Evolutionary conservation across 2,329 filamentous ascomycete genomes (phyloP).

Genomic region (Colletotrichum eremochloae): DNA sequence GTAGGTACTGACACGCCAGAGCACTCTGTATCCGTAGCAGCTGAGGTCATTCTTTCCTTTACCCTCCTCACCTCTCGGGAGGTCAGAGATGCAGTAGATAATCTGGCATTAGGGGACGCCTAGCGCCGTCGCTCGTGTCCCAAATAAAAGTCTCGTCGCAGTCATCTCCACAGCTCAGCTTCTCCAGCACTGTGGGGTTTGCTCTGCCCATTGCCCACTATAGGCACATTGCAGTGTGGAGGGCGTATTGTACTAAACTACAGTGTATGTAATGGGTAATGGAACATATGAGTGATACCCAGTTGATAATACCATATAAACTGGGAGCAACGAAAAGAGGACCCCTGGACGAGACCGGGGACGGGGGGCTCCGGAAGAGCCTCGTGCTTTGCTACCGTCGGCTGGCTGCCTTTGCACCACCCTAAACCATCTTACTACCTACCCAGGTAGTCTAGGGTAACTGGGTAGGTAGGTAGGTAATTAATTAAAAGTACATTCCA

Average conservation of each 20-base stretch:
- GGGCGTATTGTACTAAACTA: background rate
- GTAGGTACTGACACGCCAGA: no score
- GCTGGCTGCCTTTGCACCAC: background rate
- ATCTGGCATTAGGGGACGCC: background rate
- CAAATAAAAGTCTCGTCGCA: background rate
- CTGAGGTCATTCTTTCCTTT: background rate
- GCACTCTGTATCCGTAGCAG: background rate
- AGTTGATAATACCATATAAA: background rate
- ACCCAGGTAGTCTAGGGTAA: no score
- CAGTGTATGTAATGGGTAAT: background rate
- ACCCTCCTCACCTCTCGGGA: background rate
- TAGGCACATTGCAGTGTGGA: slow-evolving; percentile 28
- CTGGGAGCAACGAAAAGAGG: slow-evolving; percentile 10
- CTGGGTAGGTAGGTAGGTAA: background rate
- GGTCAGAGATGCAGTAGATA: background rate
- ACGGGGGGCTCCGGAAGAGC: background rate
- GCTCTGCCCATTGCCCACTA: slow-evolving; percentile 36
- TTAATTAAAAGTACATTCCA: background rate
- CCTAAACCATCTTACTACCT: no score
- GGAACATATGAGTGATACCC: background rate
- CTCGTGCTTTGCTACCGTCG: background rate
- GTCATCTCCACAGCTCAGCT: no score
- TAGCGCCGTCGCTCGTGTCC: slow-evolving; percentile 7
- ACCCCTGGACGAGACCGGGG: background rate
- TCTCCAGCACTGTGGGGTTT: slow-evolving; percentile 24